Evolutionary conservation across 129 eudicot species (phyloP), one percentile per base, ranked within the genome.

Genomic region (Glebionis coronaria): DNA sequence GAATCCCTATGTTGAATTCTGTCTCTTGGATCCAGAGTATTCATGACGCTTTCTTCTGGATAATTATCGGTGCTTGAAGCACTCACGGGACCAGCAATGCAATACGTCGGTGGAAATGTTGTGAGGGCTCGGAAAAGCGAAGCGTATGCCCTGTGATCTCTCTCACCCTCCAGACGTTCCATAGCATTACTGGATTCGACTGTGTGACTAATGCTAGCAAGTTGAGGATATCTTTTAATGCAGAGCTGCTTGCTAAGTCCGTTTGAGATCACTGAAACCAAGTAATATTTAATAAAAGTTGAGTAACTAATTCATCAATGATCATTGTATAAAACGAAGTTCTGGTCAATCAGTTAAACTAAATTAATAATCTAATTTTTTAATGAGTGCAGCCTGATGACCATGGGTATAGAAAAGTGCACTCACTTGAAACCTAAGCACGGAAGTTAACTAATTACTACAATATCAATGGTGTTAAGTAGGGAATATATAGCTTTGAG

Each of bases 21-120:
- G 61, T 82, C 97, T 58, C 85, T 73, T 16, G 88, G 84, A 66
- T 78, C 84, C 25, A 93, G 76, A 60, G 97, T 93, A 67, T 86
- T 82, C 35, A 59, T 61, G 19, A 93, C 66, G 55, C 90, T 81
- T 68, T 93, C 97, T 61, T 74, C 79, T 1, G 99, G 99, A 76
- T 66, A 82, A 70, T 78, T 76, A 71, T 89, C 97, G 0, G 99
- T 93, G 82, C 97, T 93, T 6, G 97, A 84, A 44, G 99, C 97
- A 73, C 95, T 77, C 16, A 93, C 56, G 25, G 97, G 88, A 47
- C 77, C 62, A 12, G 61, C 74, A 66, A 93, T 68, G 73, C 97
- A 93, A 69, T 74, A 84, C 3, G 63, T 73, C 27, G 53, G 71
- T 27, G 79, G 71, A 54, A 79, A 67, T 14, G 74, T 14, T 4